Evolutionary conservation across 2,329 filamentous ascomycete species (phyloP).

Genomic region (Exutisphaerella laricina): DNA sequence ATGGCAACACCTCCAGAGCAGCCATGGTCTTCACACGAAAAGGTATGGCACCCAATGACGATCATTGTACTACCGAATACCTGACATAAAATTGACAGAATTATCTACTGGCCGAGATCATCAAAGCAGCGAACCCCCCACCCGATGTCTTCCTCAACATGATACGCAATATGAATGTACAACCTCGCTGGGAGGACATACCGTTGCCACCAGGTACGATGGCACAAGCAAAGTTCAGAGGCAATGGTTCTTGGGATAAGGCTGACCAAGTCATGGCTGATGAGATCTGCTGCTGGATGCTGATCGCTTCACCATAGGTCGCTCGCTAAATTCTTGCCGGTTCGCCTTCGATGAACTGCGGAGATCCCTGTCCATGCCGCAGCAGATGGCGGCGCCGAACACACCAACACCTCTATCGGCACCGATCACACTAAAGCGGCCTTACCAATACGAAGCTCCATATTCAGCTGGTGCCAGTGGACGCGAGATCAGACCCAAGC

Average conservation of each 20-base stretch:
- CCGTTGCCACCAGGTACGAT: constrained; percentile 47
- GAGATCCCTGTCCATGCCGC: constrained; percentile 19
- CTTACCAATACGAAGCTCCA: constrained; percentile 26
- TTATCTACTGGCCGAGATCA: constrained; percentile 47
- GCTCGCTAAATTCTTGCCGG: constrained; percentile 32
- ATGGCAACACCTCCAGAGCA: constrained; percentile 41
- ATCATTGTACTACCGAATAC: constrained; percentile 12
- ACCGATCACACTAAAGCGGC: constrained; percentile 23
- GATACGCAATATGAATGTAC: constrained; percentile 40
- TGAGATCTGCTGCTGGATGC: no score
- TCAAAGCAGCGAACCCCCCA: constrained; percentile 44
- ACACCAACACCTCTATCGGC: constrained; percentile 28
- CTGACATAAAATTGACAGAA: constrained; percentile 27
- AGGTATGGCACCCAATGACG: constrained; percentile 32
- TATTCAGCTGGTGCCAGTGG: constrained; percentile 31
- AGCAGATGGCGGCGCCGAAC: constrained; percentile 14
- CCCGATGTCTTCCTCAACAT: constrained; percentile 41
- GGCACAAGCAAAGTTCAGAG: no score
- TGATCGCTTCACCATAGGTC: constrained; percentile 25
- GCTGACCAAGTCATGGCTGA: no score
- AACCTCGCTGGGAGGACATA: constrained; percentile 47
- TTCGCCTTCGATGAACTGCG: constrained; percentile 28
- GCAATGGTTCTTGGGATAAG: no score
- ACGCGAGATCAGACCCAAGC: constrained; percentile 44
- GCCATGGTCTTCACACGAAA: constrained; percentile 45